Base-by-base conservation (phyloP, 2,329 filamentous ascomycete genomes). In the Penicillium hesseltinei region DNA sequence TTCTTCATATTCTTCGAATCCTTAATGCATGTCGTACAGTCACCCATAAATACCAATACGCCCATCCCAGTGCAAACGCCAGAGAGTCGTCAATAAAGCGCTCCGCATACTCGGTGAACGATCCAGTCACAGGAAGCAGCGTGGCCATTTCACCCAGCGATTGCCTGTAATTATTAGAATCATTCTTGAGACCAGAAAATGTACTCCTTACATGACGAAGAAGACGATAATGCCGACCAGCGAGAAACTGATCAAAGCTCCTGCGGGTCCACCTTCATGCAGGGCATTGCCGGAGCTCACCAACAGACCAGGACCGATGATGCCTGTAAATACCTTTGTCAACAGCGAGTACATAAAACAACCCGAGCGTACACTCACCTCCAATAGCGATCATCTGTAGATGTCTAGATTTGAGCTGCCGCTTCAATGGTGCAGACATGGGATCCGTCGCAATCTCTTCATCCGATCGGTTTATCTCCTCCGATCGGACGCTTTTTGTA, bases 81-180 rank as follows among this genome's bases (percentile, higher is more conserved):
- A 90, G 87, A 0, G 86, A 86, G 66, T 85, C 84, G 69, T 90
- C 88, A 31, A 90, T 84, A 62, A 91, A 88, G 8, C 88, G 82
- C 61, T 88, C 85, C 0, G 86, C 86, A 36, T 90, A 81, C 10
- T 83, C 84, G n/a, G 86, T 85, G 66, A 91, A 91, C 0, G 86
- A 86, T 3, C 88, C 88, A 5, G 86, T 85, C 0, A 84, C 87
- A 0, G 88, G 88, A 63, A 88, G 90, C 1, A 91, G 74, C 7
- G 88, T 91, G 3, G 88, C 89, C 65, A 91, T 77, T 70, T 92
- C 89, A 21, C 89, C 89, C 7, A 92, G 76, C 5, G 84, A 88
- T 77, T 91, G 88, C 84, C 89, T 90, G 79, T 81, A 58, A 68
- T 13, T 7, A n/a, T 53, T 31, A 62, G 39, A 8, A 36, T 49